Evolutionary conservation across 1,139 yeast species (phyloP), one percentile per base, ranked within the genome.

Genomic region (Scheffersomyces segobiensis): DNA sequence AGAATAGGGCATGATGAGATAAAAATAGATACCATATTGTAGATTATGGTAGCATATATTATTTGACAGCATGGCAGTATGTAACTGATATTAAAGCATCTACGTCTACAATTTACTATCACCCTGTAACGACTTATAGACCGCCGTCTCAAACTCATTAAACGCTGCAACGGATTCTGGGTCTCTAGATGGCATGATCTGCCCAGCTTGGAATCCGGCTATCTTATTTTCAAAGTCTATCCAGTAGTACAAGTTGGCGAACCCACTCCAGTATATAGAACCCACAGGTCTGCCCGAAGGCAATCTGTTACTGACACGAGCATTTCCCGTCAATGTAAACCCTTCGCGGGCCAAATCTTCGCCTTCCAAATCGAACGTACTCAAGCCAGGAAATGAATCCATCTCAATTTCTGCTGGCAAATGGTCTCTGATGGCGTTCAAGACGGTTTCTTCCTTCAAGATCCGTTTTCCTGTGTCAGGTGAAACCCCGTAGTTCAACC

Each of bases 231-330:
- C 68, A 52, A 73, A 64, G 60, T 82, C 86, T 20, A 81, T 68
- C 85, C 85, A 82, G 66, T 71, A 82, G 64, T 65, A 79, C 50
- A 80, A 69, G 62, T 80, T 82, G 24, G 81, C 82, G 57, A 81
- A 67, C 0, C 85, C 85, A 49, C 76, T 70, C 86, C 86, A 82
- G 63, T 75, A 77, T 21, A 77, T 62, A 5, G 79, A 63, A 0
- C 80, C 79, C 17, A 65, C 63, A 0, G 82, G 78, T 59, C 85
- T 69, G 1, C 86, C 86, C 0, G 80, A 73, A 0, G 75, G 71
- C 21, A 74, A 61, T 2, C 62, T 62, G 52, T 71, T 71, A 50
- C 60, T 66, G 21, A 57, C 60, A 49, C 57, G 56, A 3, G 66
- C 70, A 53, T 60, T 57, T 1, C 70, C 68, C 1, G 64, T 55